Conservation (phyloP, 1,284 basidiomycete species). For the Irpex sp. region DNA sequence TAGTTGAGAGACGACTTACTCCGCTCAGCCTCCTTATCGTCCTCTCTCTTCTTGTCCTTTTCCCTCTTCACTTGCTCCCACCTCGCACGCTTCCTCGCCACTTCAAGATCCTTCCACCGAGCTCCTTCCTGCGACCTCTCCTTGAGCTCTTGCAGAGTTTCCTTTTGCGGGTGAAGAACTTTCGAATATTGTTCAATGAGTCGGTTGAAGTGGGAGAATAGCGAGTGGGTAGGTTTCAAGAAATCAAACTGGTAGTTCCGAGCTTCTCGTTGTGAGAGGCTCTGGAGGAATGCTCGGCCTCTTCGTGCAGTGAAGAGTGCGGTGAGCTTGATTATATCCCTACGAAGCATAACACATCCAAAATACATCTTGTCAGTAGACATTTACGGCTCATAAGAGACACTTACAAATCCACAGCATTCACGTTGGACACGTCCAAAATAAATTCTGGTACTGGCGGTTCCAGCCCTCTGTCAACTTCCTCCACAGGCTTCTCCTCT, state of each 20-base stretch:
- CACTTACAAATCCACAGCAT: constrained; percentile 84
- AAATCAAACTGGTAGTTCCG: constrained; percentile 99
- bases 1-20: constrained; percentile 40
- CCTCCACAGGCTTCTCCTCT: constrained; percentile 28
- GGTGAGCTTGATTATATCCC: constrained; percentile 89
- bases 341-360: constrained; percentile 28
- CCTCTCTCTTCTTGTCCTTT: constrained; percentile 80
- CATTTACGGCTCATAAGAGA: background rate
- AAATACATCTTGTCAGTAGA: background rate
- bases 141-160: constrained; percentile 66
- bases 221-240: constrained; percentile 89
- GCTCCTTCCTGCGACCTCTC: constrained; percentile 54
- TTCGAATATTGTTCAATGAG: constrained; percentile 96
- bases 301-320: constrained; percentile 94
- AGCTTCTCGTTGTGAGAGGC: constrained; percentile 84
- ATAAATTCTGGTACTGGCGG: constrained; percentile 84
- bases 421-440: constrained; percentile 86
- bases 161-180: constrained; percentile 80
- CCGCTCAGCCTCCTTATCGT: constrained; percentile 86
- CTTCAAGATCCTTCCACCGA: constrained; percentile 75
- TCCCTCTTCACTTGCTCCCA: constrained; percentile 86
- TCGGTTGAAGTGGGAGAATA: constrained; percentile 95
- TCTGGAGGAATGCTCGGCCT: constrained; percentile 82
- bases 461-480: constrained; percentile 65
- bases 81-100: constrained; percentile 74